Conservation (phyloP, 164 flowering plant genomes). For the Vitis riparia region DNA sequence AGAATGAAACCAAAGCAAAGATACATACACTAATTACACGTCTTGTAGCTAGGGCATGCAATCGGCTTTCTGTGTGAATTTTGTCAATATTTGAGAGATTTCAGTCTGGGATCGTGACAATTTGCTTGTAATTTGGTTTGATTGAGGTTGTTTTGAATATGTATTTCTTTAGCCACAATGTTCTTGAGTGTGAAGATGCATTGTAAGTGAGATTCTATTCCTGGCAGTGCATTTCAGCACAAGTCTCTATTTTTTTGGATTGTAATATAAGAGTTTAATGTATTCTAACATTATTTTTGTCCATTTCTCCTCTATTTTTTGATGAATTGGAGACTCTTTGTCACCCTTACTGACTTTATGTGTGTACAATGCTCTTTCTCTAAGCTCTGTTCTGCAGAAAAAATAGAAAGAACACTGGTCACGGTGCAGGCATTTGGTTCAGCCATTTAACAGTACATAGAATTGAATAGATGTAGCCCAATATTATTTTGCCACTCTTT, state of each 20-base stretch:
- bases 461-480: too few species aligned
- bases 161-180: neutral
- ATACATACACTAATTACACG: slow-evolving; percentile 2
- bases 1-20: slow-evolving; percentile 1
- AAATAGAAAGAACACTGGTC: too few species aligned
- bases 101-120: slow-evolving; percentile 3
- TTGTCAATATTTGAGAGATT: slow-evolving; percentile 14
- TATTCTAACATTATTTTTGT: neutral
- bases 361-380: neutral
- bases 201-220: neutral
- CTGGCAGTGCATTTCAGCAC: neutral
- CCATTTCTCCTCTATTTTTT: neutral
- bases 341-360: neutral
- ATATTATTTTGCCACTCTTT: too few species aligned
- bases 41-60: slow-evolving; percentile 7
- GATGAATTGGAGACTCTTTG: neutral
- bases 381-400: too few species aligned
- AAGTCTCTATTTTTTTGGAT: neutral
- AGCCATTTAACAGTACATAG: too few species aligned
- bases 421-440: too few species aligned
- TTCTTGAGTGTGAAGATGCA: neutral
- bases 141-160: neutral
- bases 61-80: slow-evolving; percentile 11
- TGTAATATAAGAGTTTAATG: neutral
- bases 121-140: slow-evolving; percentile 1